Conservation (phyloP, 495 filamentous ascomycete species). For the Lepraria neglecta region DNA sequence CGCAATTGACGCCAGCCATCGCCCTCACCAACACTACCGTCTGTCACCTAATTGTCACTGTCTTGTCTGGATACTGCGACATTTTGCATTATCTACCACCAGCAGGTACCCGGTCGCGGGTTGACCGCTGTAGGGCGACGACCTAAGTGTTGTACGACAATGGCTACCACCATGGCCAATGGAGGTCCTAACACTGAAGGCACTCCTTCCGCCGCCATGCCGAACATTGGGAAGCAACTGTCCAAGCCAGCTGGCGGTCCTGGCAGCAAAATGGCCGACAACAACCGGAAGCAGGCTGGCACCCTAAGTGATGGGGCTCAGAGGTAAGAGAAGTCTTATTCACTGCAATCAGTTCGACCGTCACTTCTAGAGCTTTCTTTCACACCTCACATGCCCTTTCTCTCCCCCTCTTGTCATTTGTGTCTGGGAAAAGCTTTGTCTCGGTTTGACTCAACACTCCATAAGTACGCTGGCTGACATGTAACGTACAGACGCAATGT, state of each 20-base stretch:
- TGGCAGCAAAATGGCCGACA: slow-evolving; percentile 44
- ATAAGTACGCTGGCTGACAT: slow-evolving; percentile 1
- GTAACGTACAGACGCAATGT: slow-evolving; percentile 40
- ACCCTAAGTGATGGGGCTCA: slow-evolving; percentile 50
- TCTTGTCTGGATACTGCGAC: not conserved
- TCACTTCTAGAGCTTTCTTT: not conserved
- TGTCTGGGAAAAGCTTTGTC: not conserved
- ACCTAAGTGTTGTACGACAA: slow-evolving; percentile 7
- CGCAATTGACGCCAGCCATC: slow-evolving; percentile 15
- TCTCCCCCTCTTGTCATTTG: not conserved
- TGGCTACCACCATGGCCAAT: slow-evolving; percentile 43
- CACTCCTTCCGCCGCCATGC: slow-evolving; percentile 34
- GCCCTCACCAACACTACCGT: not conserved
- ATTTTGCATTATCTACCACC: not conserved
- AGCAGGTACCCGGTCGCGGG: slow-evolving; percentile 17
- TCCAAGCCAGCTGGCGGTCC: slow-evolving; percentile 42
- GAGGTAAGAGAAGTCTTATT: slow-evolving; percentile 39
- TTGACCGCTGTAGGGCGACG: slow-evolving; percentile 16
- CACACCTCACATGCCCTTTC: not conserved
- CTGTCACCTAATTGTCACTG: not conserved
- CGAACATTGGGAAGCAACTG: slow-evolving; percentile 38
- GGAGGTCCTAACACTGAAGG: slow-evolving; percentile 40
- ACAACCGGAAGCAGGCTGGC: slow-evolving; percentile 49
- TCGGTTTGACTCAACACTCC: not conserved
- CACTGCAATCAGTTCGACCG: not conserved